phyloP scores from a whole-genome alignment of 2,329 filamentous ascomycete genomes.

The Onygenales sp. region DNA sequence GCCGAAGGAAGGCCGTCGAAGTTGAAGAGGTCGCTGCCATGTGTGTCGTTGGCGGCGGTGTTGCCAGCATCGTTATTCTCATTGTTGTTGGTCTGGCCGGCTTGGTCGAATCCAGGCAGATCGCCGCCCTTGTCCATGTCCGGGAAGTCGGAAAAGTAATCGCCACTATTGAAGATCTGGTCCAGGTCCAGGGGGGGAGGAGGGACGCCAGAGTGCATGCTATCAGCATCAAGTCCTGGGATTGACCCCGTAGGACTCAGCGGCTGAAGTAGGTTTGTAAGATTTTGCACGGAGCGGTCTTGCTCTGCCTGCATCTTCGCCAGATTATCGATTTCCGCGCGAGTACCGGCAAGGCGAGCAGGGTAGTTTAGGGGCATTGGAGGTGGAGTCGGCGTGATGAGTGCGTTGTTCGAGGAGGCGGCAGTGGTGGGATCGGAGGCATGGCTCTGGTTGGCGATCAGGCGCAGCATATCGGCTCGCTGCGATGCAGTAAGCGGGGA shows the following conservation, averaged over 20 bases:
- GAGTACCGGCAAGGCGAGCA: constrained; percentile 51
- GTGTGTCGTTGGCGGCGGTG: constrained; percentile 6
- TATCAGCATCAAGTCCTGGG: constrained; percentile 48
- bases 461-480: constrained; percentile 38
- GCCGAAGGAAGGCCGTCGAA: constrained; percentile 28
- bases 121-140: constrained; percentile 20
- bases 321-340: constrained; percentile 68
- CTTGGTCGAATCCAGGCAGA: constrained; percentile 11
- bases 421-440: constrained; percentile 27
- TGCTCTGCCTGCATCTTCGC: constrained; percentile 72
- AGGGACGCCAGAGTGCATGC: constrained; percentile 31
- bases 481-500: constrained; percentile 34
- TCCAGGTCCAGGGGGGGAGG: constrained; percentile 45
- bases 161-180: constrained; percentile 46
- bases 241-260: constrained; percentile 72
- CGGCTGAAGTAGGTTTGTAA: constrained; percentile 66
- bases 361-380: constrained; percentile 42
- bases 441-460: constrained; percentile 39
- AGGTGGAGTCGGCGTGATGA: constrained; percentile 46
- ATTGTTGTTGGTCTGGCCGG: neutral
- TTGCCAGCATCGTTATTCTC: neutral
- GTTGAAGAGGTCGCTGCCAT: constrained; percentile 32
- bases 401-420: constrained; percentile 43
- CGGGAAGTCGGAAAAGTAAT: constrained; percentile 42
- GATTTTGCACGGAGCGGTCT: constrained; percentile 62